A percentile compares a stretch with the other conserved stretches of the same genome.
These are phyloP conservation scores for Polyporus arcularius DNA, from an alignment of 768 basidiomycete genomes.

Conservation along the genomic window DNA sequence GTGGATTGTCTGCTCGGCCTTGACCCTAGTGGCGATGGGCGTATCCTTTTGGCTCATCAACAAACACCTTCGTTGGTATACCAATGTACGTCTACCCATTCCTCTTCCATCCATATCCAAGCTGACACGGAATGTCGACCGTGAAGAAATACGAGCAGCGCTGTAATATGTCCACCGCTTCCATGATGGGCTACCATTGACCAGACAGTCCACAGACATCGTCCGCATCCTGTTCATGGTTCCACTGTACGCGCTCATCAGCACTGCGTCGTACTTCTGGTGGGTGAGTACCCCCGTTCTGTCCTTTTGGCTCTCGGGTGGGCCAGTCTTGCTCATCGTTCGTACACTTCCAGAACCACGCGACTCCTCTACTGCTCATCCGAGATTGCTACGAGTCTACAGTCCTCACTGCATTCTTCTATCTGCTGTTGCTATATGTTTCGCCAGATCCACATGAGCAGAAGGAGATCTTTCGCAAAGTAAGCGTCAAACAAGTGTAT, in stretches of 20 bases:
- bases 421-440: constrained; percentile 70
- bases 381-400: constrained; percentile 78
- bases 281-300: constrained; percentile 47
- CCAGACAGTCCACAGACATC: constrained; percentile 47
- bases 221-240: constrained; percentile 79
- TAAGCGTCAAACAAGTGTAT: neutral
- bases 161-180: constrained; percentile 39
- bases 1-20: constrained; percentile 65
- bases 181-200: constrained; percentile 1
- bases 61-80: constrained; percentile 74
- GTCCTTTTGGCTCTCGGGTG: neutral
- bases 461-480: constrained; percentile 56
- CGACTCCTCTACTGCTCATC: constrained; percentile 67
- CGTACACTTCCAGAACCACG: constrained; percentile 48
- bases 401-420: constrained; percentile 77
- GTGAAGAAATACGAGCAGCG: constrained; percentile 67
- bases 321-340: neutral
- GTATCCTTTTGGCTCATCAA: constrained; percentile 75
- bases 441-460: constrained; percentile 64
- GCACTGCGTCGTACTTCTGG: constrained; percentile 68
- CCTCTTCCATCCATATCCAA: neutral
- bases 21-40: constrained; percentile 54
- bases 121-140: neutral
- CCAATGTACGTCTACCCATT: constrained; percentile 46
- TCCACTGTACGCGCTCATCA: constrained; percentile 70